phyloP scores from a whole-genome alignment of 805 yeast species.

The Starmerella sp. region DNA sequence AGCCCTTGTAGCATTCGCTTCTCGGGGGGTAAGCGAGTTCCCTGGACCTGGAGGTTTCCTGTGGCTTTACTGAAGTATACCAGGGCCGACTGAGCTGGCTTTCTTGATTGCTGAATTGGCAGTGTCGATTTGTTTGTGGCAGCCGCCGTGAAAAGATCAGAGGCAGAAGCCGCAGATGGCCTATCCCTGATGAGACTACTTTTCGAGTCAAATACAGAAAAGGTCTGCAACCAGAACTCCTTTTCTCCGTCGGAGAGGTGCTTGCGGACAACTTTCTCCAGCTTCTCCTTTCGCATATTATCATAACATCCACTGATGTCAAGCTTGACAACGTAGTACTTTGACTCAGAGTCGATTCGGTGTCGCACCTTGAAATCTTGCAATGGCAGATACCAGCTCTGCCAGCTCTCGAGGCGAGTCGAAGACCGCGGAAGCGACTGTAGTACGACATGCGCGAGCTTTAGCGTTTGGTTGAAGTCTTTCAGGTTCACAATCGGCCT shows the following conservation, averaged over 20 bases:
- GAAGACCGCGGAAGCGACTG: conserved; percentile 34
- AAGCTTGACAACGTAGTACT: conserved; percentile 48
- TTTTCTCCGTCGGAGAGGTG: background rate
- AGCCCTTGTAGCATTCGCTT: background rate
- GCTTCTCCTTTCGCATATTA: conserved; percentile 32
- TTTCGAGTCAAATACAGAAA: background rate
- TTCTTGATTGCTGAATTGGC: background rate
- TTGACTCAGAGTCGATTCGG: conserved; percentile 23
- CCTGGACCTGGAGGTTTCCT: background rate
- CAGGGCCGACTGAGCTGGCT: background rate
- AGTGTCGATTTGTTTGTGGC: background rate
- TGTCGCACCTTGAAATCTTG: conserved; percentile 30
- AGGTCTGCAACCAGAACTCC: background rate
- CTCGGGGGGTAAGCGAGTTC: background rate
- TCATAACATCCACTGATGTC: conserved; percentile 75
- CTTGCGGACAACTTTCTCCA: conserved; percentile 5
- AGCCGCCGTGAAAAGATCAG: background rate
- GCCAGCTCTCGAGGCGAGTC: conserved; percentile 25
- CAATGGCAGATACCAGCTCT: conserved; percentile 32
- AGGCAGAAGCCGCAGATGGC: background rate
- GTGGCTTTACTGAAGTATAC: background rate
- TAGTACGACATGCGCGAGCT: conserved; percentile 22
- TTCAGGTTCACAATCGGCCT: conserved; percentile 19
- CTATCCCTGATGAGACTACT: background rate
- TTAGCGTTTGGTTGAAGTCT: conserved; percentile 9